A percentile compares a stretch with the other conserved stretches of the same genome.
phyloP scores from a whole-genome alignment of 106 monocot genomes.

The Acorus calamus region DNA sequence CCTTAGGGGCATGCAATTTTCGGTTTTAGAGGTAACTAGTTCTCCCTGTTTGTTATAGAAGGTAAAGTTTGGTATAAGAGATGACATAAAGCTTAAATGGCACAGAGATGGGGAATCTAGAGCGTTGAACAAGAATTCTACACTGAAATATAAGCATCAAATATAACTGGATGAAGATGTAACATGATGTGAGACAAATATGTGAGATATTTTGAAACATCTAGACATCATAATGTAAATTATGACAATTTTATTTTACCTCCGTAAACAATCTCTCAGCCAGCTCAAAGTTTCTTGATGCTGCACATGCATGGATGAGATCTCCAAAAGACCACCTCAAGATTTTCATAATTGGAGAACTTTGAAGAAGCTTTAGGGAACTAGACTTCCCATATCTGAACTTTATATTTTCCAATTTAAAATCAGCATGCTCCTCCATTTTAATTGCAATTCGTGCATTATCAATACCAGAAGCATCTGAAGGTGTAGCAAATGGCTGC shows the following conservation, averaged over 20 bases:
- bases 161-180: too few relatives aligned
- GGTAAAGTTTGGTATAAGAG: too few relatives aligned
- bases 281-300: slow-evolving; percentile 22
- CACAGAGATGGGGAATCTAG: too few relatives aligned
- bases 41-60: too few relatives aligned
- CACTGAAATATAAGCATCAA: too few relatives aligned
- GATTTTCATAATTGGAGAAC: slow-evolving; percentile 15
- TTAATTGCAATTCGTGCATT: slow-evolving; percentile 5
- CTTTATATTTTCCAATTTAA: slow-evolving; percentile 7
- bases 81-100: too few relatives aligned
- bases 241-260: slow-evolving; percentile 20
- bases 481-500: not conserved
- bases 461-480: slow-evolving; percentile 3
- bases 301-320: slow-evolving; percentile 39
- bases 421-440: slow-evolving; percentile 2
- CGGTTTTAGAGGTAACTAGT: too few relatives aligned
- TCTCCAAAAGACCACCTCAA: slow-evolving; percentile 60
- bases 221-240: too few relatives aligned
- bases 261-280: slow-evolving; percentile 52
- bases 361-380: slow-evolving; percentile 1
- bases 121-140: too few relatives aligned
- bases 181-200: too few relatives aligned
- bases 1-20: too few relatives aligned
- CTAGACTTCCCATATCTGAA: not conserved
- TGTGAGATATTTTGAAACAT: too few relatives aligned